These are phyloP conservation scores for Xanthoceras sorbifolium DNA, from an alignment of 345 rosid species.

Conservation along the genomic window DNA sequence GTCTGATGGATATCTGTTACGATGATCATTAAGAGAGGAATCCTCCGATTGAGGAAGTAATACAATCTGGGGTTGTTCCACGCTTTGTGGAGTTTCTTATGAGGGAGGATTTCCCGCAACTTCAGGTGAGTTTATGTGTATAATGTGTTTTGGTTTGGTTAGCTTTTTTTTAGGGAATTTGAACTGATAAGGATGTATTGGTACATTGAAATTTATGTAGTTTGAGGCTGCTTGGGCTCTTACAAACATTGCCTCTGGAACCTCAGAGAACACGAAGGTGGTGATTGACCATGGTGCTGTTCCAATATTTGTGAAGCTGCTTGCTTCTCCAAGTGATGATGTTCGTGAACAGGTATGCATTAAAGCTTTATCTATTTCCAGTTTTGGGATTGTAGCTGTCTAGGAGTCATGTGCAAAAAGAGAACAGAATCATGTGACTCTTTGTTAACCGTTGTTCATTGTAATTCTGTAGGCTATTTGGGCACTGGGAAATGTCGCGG, in stretches of 20 bases:
- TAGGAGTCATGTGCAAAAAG: not conserved
- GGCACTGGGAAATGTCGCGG: constrained; percentile 96
- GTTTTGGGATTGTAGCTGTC: not conserved
- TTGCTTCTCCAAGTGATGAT: constrained; percentile 77
- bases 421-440: not conserved
- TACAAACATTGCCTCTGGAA: constrained; percentile 94
- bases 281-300: constrained; percentile 84
- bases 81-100: constrained; percentile 86
- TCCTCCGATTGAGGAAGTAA: constrained; percentile 88
- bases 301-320: constrained; percentile 79
- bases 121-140: constrained; percentile 53
- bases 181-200: not conserved
- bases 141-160: not conserved
- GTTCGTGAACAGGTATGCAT: constrained; percentile 86
- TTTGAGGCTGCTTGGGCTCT: constrained; percentile 97
- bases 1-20: not conserved
- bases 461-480: constrained; percentile 67
- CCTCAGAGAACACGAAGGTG: constrained; percentile 82
- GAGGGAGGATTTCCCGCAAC: constrained; percentile 73
- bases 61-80: constrained; percentile 76
- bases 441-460: not conserved
- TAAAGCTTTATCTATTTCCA: not conserved
- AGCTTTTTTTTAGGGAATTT: not conserved
- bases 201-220: constrained; percentile 29
- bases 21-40: constrained; percentile 51